Conservation (phyloP, 345 rosid species). For the Acer saccharum region DNA sequence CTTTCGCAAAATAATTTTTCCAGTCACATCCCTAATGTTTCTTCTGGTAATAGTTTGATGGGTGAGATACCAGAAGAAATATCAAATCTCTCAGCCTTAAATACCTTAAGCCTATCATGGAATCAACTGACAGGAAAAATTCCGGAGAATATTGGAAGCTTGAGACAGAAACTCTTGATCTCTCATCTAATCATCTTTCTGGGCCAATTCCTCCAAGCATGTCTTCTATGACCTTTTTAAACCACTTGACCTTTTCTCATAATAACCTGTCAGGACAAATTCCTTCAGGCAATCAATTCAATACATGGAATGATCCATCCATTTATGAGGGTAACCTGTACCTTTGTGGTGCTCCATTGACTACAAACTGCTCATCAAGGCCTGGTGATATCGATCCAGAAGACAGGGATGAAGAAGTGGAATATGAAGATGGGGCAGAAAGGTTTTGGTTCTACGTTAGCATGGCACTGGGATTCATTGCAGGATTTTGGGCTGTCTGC, state of each 20-base stretch:
- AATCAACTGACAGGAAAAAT: slow-evolving; percentile 27
- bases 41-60: slow-evolving; percentile 21
- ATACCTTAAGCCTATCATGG: slow-evolving; percentile 18
- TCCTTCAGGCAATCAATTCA: slow-evolving; percentile 21
- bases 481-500: too few species aligned
- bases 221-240: slow-evolving; percentile 16
- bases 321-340: slow-evolving; percentile 18
- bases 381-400: not conserved
- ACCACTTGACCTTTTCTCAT: slow-evolving; percentile 26
- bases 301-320: slow-evolving; percentile 18
- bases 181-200: slow-evolving; percentile 29
- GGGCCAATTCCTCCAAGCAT: slow-evolving; percentile 29
- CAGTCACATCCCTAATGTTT: slow-evolving; percentile 20
- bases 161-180: slow-evolving; percentile 29
- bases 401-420: not conserved
- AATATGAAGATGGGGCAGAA: slow-evolving; percentile 6
- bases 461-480: slow-evolving; percentile 31
- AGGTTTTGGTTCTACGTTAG: slow-evolving; percentile 24
- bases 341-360: slow-evolving; percentile 31
- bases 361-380: slow-evolving; percentile 3
- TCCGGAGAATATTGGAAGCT: slow-evolving; percentile 9
- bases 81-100: slow-evolving; percentile 20
- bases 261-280: slow-evolving; percentile 30
- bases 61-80: slow-evolving; percentile 28
- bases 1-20: slow-evolving; percentile 15